Evolutionary conservation across 2,329 filamentous ascomycete species (phyloP).

Genomic region (Colletotrichum tofieldiae): DNA sequence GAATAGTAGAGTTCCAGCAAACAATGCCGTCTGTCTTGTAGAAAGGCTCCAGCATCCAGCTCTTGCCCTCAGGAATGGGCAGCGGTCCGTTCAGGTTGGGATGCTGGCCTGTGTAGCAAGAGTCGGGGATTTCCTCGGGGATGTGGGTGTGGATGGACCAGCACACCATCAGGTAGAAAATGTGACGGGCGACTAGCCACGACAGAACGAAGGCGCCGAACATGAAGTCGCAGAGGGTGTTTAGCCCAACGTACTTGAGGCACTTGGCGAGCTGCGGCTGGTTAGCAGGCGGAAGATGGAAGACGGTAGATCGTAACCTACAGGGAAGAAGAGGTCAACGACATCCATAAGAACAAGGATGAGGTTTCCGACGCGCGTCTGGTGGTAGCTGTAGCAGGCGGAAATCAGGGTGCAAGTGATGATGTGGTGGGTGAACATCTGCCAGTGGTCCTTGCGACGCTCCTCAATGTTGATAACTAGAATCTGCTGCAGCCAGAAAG

Average conservation of each 20-base stretch:
- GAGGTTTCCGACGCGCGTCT: conserved; percentile 89
- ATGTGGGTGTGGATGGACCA: conserved; percentile 85
- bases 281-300: conserved; percentile 30
- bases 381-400: conserved; percentile 87
- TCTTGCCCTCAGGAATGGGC: conserved; percentile 64
- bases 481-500: conserved; percentile 95
- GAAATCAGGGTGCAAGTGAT: conserved; percentile 88
- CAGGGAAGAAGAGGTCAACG: conserved; percentile 89
- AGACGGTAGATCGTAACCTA: conserved; percentile 60
- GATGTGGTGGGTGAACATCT: conserved; percentile 97
- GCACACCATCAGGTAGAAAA: conserved; percentile 84
- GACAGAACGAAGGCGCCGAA: conserved; percentile 90
- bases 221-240: conserved; percentile 82
- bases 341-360: conserved; percentile 95
- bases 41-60: conserved; percentile 83
- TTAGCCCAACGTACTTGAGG: conserved; percentile 89
- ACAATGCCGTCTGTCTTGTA: conserved; percentile 79
- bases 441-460: conserved; percentile 92
- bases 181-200: conserved; percentile 88
- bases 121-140: conserved; percentile 73
- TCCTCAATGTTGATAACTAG: conserved; percentile 96
- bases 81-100: conserved; percentile 70
- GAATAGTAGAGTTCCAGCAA: conserved; percentile 84
- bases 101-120: conserved; percentile 78
- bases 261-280: conserved; percentile 85